phyloP scores from a whole-genome alignment of 805 yeast species.

The Saccharomycopsis sp. region DNA sequence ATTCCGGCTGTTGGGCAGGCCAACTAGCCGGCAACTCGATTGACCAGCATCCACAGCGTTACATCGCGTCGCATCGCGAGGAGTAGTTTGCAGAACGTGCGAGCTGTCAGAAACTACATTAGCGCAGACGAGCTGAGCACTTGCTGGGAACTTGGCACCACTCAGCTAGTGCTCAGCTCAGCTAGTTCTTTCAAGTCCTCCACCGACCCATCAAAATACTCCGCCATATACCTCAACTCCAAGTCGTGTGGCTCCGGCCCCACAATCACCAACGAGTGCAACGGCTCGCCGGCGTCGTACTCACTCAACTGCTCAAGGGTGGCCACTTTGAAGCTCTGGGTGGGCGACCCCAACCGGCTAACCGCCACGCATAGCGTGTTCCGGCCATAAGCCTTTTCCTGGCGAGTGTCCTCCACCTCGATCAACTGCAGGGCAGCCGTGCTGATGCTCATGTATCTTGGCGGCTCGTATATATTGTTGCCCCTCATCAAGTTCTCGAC shows the following conservation, averaged over 20 bases:
- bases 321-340: constrained; percentile 76
- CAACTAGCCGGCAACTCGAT: no score
- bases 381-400: constrained; percentile 71
- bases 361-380: constrained; percentile 91
- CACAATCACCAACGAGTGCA: constrained; percentile 82
- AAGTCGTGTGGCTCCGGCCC: constrained; percentile 93
- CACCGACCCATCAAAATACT: constrained; percentile 50
- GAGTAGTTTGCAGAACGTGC: no score
- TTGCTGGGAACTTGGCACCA: no score
- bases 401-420: constrained; percentile 75
- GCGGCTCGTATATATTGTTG: constrained; percentile 87
- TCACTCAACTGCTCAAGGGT: constrained; percentile 67
- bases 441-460: constrained; percentile 87
- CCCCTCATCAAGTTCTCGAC: constrained; percentile 92
- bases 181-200: constrained; percentile 36
- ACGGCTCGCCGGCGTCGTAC: constrained; percentile 89
- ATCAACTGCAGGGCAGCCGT: constrained; percentile 83
- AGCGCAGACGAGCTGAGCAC: no score
- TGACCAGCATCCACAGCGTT: no score
- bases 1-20: no score
- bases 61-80: no score
- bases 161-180: no score
- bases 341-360: constrained; percentile 82
- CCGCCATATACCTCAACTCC: constrained; percentile 76
- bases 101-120: no score